Evolutionary conservation across 2,329 filamentous ascomycete genomes (phyloP), one percentile per base, ranked within the genome.

Genomic region (Monilinia polystroma): DNA sequence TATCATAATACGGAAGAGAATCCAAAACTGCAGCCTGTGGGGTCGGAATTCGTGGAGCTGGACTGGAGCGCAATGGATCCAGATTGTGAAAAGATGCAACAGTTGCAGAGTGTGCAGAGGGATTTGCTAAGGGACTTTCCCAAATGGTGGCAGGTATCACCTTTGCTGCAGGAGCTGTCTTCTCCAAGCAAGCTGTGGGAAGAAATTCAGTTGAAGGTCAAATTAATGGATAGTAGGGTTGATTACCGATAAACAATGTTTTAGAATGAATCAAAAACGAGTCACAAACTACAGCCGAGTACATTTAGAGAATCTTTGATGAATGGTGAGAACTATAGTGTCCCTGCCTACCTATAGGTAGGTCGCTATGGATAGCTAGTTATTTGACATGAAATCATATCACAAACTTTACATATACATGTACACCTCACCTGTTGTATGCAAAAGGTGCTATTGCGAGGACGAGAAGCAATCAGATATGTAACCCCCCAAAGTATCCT

Each of bases 1-100:
- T 66, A 66, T 41, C 47, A 66, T 45, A 49, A 62, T 53, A 38
- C 23, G 16, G 47, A 62, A 32, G 49, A 54, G 16, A n/a, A 18
- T 2, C 4, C 32, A 4, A 38, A 26, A 29, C 23, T 43, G 3
- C 23, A 62, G 26, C 18, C 26, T n/a, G 56, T 54, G 18, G 41
- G 20, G 14, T 53, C 56, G 20, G 64, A 66, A 26, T 66, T 66
- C 16, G 64, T 66, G 43, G 47, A 62, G 47, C 26, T 66, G 14
- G 64, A 66, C 41, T 66, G 64, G 64, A 29, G 20, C 16, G 64
- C 38, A 29, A 66, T 66, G 64, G 64, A 66, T 38, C 20, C 56
- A 45, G 26, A 54, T n/a, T 54, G 56, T 20, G 12, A 26, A n/a
- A 62, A 62, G 56, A 62, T 26, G 6, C 26, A 32, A n/a, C 16